Evolutionary conservation across 345 rosid species (phyloP), one percentile per base, ranked within the genome.

Genomic region (Cochlearia excelsa): DNA sequence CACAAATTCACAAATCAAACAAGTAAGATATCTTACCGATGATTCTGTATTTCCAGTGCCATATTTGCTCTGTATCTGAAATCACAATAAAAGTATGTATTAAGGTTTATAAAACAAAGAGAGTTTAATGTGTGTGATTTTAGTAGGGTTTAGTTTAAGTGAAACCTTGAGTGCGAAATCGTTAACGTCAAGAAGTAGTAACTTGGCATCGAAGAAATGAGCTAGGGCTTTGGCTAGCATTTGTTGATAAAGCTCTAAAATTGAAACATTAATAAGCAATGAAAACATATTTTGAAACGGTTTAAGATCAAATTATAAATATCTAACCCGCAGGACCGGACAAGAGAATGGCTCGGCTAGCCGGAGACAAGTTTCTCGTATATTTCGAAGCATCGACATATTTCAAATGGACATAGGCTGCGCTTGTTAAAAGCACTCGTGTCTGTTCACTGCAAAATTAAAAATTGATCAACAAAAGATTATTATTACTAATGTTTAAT

Each of bases 181-280:
- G 2, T 84, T 81, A 6, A 80, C 82, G 71, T 89, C 99, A 65
- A 93, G 68, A 66, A 93, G 79, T 67, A 93, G 83, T 78, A 93
- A 73, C 78, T 93, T 89, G 53, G 97, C 83, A 40, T 87, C 95
- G 2, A 93, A 93, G 82, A 67, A 89, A 78, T 89, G 99, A 4
- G 99, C 90, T 53, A 93, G 62, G 59, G 99, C 99, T 78, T 81
- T 89, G 42, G 97, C 95, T 61, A 93, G 90, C 94, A 87, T 87
- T 84, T 93, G 99, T 68, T 83, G 99, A 72, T 93, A 93, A 74
- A 85, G 97, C 71, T 89, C 99, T 88, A 67, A 68, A 54, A 52
- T 26, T 16, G 43, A 38, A 4, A 31, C 51, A 64, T 2, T 0
- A 6, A n/a, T 28, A 34, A 8, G 2, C 23, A 47, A n/a, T 39